Base-by-base conservation (phyloP, 1,139 yeast genomes). In the Protomyces arabidopsidicola region DNA sequence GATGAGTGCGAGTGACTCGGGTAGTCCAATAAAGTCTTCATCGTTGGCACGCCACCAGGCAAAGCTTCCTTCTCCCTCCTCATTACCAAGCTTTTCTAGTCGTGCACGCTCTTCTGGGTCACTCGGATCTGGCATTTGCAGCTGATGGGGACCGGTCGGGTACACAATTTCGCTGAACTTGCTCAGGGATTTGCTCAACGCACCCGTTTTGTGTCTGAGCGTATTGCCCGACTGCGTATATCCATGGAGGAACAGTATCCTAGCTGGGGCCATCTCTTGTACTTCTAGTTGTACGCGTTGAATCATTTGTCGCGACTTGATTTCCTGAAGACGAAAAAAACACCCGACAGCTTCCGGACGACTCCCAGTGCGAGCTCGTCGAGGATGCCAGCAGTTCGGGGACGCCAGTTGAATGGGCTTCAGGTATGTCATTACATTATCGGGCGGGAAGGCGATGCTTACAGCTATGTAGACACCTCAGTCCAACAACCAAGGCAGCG, bases 41-140 rank as follows among this genome's bases (percentile, higher is more conserved):
- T 38, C 52, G 10, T 54, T 53, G 10, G 52, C 57, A n/a, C 53
- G 38, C 62, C 62, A 63, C 65, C 65, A 63, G 16, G 64, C 65
- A 39, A 20, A 59, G 20, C 57, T 48, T 5, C 63, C 63, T 45
- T 54, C 65, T 9, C 53, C 56, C 38, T 57, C 63, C 31, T 63
- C 65, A 50, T 51, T 55, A 39, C 61, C 65, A 31, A 63, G 31
- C 22, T 59, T 45, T 16, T 63, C 63, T 24, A 59, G 59, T 38
- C 60, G 56, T 16, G 53, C 59, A 5, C 63, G 45, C 20, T 59
- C 60, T n/a, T 53, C 65, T 39, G 57, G 58, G 22, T 59, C 59
- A 20, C 51, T 51, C 51, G 63, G 16, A 54, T 53, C 58, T 24
- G 63, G 63, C 62, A 52, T 51, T 18, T 60, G 50, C 16, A 60